Evolutionary conservation across 805 yeast genomes (phyloP).

Genomic region (Candida maesae): DNA sequence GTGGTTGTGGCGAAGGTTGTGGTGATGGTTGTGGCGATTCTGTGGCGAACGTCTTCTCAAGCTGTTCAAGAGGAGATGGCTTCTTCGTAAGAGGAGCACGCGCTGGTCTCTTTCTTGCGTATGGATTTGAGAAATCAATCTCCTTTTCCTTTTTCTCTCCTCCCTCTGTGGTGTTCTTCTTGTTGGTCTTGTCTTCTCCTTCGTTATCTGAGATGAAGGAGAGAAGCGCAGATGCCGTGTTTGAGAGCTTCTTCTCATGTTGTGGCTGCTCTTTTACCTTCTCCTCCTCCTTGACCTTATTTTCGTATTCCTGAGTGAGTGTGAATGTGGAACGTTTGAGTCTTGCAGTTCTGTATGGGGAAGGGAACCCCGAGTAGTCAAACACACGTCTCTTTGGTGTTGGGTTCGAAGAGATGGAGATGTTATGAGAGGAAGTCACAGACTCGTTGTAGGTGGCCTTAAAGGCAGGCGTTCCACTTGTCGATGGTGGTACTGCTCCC

Average conservation of each 20-base stretch:
- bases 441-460: conserved; percentile 30
- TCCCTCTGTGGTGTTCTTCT: too few species aligned
- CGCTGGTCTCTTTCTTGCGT: conserved; percentile 23
- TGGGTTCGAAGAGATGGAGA: conserved; percentile 17
- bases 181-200: conserved; percentile 5
- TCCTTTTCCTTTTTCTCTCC: conserved; percentile 6
- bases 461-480: conserved; percentile 30
- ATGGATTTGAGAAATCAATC: conserved; percentile 38
- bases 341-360: conserved; percentile 36
- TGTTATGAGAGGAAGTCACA: background rate
- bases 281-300: conserved; percentile 8
- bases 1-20: background rate
- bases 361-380: conserved; percentile 36
- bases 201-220: conserved; percentile 38
- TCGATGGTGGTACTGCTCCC: background rate
- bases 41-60: conserved; percentile 20
- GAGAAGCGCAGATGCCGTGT: conserved; percentile 46
- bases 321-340: conserved; percentile 18
- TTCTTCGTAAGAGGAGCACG: conserved; percentile 6
- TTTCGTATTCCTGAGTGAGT: conserved; percentile 6
- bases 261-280: conserved; percentile 1
- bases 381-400: conserved; percentile 31
- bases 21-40: conserved; percentile 3
- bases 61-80: conserved; percentile 19
- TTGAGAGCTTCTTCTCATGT: conserved; percentile 34